Conservation (phyloP, 257 asterid genomes). For the Solanum etuberosum region DNA sequence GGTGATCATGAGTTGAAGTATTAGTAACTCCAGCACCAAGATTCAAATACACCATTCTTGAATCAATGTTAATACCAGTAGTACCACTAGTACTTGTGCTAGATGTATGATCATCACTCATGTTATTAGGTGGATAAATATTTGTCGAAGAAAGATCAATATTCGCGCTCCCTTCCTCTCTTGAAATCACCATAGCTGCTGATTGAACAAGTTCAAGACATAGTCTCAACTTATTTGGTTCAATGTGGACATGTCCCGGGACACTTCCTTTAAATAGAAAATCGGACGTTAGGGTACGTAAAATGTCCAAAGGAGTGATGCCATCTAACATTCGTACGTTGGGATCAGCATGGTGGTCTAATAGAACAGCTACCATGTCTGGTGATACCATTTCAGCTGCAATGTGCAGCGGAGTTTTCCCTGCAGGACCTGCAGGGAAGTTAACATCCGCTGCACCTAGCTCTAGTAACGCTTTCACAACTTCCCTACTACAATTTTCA, state of each 20-base stretch:
- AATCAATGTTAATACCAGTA: conserved; percentile 40
- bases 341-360: conserved; percentile 96
- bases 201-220: conserved; percentile 89
- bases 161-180: conserved; percentile 63
- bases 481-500: conserved; percentile 81
- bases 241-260: conserved; percentile 67
- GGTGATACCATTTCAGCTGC: conserved; percentile 98
- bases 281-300: conserved; percentile 91
- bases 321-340: conserved; percentile 74
- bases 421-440: conserved; percentile 83
- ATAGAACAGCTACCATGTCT: conserved; percentile 90
- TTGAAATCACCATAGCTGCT: conserved; percentile 82
- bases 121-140: conserved; percentile 40
- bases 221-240: conserved; percentile 80
- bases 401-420: conserved; percentile 74
- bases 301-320: conserved; percentile 67
- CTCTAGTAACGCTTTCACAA: conserved; percentile 73
- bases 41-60: conserved; percentile 74
- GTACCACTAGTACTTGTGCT: conserved; percentile 23
- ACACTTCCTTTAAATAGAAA: conserved; percentile 81
- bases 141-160: conserved; percentile 19
- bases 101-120: conserved; percentile 39
- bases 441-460: conserved; percentile 95
- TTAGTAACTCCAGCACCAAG: conserved; percentile 43
- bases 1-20: conserved; percentile 28